Evolutionary conservation across 208 protist species (phyloP), one percentile per base, ranked within the genome.

Genomic region (Crithidia expoeki): DNA sequence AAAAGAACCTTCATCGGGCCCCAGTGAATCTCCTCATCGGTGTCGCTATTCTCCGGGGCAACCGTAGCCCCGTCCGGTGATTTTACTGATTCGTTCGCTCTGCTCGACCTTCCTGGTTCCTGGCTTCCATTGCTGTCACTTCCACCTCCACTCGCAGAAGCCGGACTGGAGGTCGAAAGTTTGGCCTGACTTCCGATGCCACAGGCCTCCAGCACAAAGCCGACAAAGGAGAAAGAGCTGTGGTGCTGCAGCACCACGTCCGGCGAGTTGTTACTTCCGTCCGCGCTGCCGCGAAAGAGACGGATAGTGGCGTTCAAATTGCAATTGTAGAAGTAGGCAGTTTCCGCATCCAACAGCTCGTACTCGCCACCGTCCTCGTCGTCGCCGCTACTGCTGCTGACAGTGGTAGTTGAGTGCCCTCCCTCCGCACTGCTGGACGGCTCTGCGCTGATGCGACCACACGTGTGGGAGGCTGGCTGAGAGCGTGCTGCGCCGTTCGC

Each of bases 1-100:
- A 96, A 97, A 6, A 97, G 95, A 69, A 99, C 98, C 80, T 99
- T 98, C 25, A 99, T 75, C 0, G 96, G 87, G 28, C 96, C 59
- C 40, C 94, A 87, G 61, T 64, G 63, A 32, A 98, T 96, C 23
- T 77, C 76, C 44, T 84, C 72, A 28, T 74, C 56, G 17, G 55
- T 21, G n/a, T 66, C 68, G 10, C 16, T 14, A 16, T 25, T 33
- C 42, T 68, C 69, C 27, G 28, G 51, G 16, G 30, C 11, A 42
- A 21, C 16, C 21, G 40, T 33, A 7, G 56, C 32, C 32, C 36
- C 46, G 17, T 12, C 27, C n/a, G 55, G n/a, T 19, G 28, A 23
- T 42, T 9, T 27, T 10, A 32, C 32, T 0, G 5, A 14, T 4
- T 27, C 57, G 33, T 52, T 9, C 6, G 32, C 28, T 21, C n/a